Percentiles rank a stretch among this genome's conserved stretches.
Evolutionary conservation across 495 filamentous ascomycete genomes (phyloP).

Genomic region (Tuber indicum): DNA sequence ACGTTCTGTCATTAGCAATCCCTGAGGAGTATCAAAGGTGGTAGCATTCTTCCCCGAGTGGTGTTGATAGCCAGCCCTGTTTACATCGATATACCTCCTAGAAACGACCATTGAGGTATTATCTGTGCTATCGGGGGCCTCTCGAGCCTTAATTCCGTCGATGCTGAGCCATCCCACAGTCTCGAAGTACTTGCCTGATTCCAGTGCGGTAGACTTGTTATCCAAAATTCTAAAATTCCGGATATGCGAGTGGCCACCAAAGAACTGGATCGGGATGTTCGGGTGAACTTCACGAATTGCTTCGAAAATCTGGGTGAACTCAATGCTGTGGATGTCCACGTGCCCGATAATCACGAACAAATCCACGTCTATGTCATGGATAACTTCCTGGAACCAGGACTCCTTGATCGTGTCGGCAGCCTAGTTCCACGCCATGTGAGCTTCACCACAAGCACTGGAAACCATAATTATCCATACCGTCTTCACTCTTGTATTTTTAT

Average conservation of each 20-base stretch:
- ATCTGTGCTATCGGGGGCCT: constrained; percentile 41
- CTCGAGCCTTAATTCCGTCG: constrained; percentile 53
- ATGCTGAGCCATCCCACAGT: constrained; percentile 96
- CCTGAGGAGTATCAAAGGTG: constrained; percentile 73
- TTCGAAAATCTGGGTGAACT: constrained; percentile 68
- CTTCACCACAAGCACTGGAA: not conserved
- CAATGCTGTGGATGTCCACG: constrained; percentile 65
- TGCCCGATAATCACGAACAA: constrained; percentile 84
- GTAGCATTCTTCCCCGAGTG: constrained; percentile 64
- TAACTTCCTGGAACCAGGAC: constrained; percentile 81
- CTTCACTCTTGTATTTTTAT: constrained; percentile 80
- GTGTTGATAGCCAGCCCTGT: constrained; percentile 74
- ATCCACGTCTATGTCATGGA: constrained; percentile 71
- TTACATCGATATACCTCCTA: constrained; percentile 90
- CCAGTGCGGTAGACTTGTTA: constrained; percentile 68
- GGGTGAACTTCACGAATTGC: constrained; percentile 71
- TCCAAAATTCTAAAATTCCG: constrained; percentile 80
- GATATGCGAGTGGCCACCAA: constrained; percentile 87
- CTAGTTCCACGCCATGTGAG: constrained; percentile 14
- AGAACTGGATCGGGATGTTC: constrained; percentile 83
- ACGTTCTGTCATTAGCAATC: constrained; percentile 62
- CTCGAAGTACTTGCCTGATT: constrained; percentile 93
- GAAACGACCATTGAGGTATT: constrained; percentile 41
- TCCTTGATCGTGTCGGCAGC: constrained; percentile 74
- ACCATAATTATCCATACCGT: constrained; percentile 35